Evolutionary conservation across 2,329 filamentous ascomycete species (phyloP).

Genomic region (Stagonosporopsis cucurbitacearum): DNA sequence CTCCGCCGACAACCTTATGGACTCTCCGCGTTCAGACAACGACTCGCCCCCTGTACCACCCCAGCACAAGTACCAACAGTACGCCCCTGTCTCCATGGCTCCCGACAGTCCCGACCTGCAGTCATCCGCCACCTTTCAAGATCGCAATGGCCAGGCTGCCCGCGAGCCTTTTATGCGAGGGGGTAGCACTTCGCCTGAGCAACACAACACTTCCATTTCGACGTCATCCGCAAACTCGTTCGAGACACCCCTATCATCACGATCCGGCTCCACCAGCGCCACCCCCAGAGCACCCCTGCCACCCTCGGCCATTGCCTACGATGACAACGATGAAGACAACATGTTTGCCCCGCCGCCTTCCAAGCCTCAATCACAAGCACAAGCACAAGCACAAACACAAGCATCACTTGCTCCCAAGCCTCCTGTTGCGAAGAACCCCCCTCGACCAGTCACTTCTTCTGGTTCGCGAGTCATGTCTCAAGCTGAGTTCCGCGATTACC

Average conservation of each 20-base stretch:
- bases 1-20: constrained; percentile 59
- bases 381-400: neutral
- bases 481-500: constrained; percentile 42
- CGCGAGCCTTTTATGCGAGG: constrained; percentile 36
- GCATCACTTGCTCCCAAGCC: constrained; percentile 14
- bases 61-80: constrained; percentile 43
- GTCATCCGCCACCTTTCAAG: constrained; percentile 33
- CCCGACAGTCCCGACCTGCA: constrained; percentile 42
- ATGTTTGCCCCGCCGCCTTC: constrained; percentile 34
- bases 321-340: constrained; percentile 40
- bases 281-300: constrained; percentile 39
- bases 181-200: constrained; percentile 35
- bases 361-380: constrained; percentile 15
- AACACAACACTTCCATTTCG: constrained; percentile 32
- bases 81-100: constrained; percentile 38
- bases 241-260: constrained; percentile 43
- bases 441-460: constrained; percentile 15
- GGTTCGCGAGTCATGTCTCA: constrained; percentile 43
- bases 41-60: constrained; percentile 43
- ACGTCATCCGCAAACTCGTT: constrained; percentile 42
- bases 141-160: constrained; percentile 27
- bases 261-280: constrained; percentile 40
- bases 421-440: constrained; percentile 19
- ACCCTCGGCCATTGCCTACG: constrained; percentile 23
- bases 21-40: constrained; percentile 47